Conservation (phyloP, 495 filamentous ascomycete genomes). For the Endocarpon pusillum region DNA sequence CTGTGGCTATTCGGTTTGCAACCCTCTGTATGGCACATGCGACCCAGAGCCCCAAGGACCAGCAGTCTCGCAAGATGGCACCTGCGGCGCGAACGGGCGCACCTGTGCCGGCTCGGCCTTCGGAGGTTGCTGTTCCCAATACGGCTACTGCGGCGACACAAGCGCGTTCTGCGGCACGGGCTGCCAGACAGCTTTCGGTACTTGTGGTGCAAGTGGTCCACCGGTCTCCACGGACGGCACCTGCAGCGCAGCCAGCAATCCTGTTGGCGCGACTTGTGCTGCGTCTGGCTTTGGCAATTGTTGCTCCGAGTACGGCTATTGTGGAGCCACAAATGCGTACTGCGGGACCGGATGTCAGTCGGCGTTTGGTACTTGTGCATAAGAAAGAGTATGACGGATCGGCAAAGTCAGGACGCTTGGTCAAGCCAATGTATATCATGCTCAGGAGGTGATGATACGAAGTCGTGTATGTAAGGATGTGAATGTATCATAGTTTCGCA, state of each 20-base stretch:
- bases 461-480: too few species aligned
- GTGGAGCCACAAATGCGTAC: slow-evolving; percentile 28
- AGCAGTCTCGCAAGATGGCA: too few species aligned
- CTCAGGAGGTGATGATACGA: too few species aligned
- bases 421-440: too few species aligned
- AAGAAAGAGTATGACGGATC: too few species aligned
- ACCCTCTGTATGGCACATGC: slow-evolving; percentile 16
- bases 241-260: too few species aligned
- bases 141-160: slow-evolving; percentile 33
- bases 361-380: slow-evolving; percentile 14
- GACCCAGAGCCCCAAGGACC: too few species aligned
- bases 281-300: slow-evolving; percentile 20
- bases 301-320: slow-evolving; percentile 31
- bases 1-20: slow-evolving; percentile 36
- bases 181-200: slow-evolving; percentile 23
- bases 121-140: slow-evolving; percentile 25
- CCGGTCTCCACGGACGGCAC: too few species aligned
- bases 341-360: slow-evolving; percentile 35
- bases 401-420: too few species aligned
- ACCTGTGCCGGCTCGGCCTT: slow-evolving; percentile 20
- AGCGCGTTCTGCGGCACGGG: slow-evolving; percentile 32
- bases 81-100: too few species aligned
- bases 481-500: too few species aligned
- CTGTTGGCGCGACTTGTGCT: slow-evolving; percentile 20
- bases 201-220: slow-evolving; percentile 12